These are phyloP conservation scores for Zasmidium cellare DNA, from an alignment of 2,329 filamentous ascomycete species.

Conservation along the genomic window DNA sequence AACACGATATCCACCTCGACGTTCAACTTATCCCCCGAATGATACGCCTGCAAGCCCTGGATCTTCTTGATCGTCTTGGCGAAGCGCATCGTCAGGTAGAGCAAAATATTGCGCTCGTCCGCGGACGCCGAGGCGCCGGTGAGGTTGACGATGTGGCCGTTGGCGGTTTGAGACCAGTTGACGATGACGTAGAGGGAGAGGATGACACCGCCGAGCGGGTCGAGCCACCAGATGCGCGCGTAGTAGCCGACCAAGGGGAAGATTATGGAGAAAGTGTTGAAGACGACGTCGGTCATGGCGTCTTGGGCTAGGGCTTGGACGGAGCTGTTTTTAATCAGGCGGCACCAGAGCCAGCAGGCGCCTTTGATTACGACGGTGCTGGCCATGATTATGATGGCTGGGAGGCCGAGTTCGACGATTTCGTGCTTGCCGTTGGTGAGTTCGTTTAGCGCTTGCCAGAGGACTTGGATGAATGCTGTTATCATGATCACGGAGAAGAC, in stretches of 20 bases:
- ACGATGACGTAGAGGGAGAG: slow-evolving; percentile 78
- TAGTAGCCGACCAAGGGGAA: slow-evolving; percentile 82
- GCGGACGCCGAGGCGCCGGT: slow-evolving; percentile 76
- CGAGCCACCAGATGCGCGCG: slow-evolving; percentile 78
- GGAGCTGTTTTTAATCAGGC: slow-evolving; percentile 79
- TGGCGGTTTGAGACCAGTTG: slow-evolving; percentile 74
- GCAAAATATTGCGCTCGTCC: slow-evolving; percentile 78
- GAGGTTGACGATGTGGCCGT: slow-evolving; percentile 76
- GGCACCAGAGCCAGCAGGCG: slow-evolving; percentile 83
- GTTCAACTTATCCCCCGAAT: slow-evolving; percentile 81
- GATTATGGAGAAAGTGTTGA: slow-evolving; percentile 85
- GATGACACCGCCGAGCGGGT: slow-evolving; percentile 73
- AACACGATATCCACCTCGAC: slow-evolving; percentile 83
- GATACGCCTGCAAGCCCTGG: slow-evolving; percentile 81
- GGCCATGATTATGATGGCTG: slow-evolving; percentile 78
- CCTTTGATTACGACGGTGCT: slow-evolving; percentile 80
- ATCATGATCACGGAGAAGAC: slow-evolving; percentile 87
- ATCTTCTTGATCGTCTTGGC: slow-evolving; percentile 84
- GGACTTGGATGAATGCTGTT: slow-evolving; percentile 78
- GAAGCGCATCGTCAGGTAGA: slow-evolving; percentile 93
- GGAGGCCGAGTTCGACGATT: slow-evolving; percentile 70
- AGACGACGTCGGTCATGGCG: slow-evolving; percentile 75
- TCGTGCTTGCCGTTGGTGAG: slow-evolving; percentile 62
- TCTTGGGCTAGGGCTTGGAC: slow-evolving; percentile 76
- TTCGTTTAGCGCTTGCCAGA: slow-evolving; percentile 66